These are phyloP conservation scores for Scenedesmus sp. DNA, from an alignment of 163 green algal genomes.

Conservation along the genomic window DNA sequence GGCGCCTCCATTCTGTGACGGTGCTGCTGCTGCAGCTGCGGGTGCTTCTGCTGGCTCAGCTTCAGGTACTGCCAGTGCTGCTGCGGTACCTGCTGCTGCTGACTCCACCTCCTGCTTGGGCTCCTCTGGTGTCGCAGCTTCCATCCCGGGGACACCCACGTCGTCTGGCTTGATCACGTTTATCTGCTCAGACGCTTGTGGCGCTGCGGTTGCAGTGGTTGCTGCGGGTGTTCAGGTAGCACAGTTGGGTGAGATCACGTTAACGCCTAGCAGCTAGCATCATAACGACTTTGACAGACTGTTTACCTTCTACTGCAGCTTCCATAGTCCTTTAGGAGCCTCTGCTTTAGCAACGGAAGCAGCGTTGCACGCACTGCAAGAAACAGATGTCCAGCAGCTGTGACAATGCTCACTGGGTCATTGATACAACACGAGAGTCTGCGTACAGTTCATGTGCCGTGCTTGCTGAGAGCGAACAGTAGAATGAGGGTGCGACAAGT, in stretches of 20 bases:
- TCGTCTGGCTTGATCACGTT: neutral
- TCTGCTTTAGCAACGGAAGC: neutral
- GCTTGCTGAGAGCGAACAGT: neutral
- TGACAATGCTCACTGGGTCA: neutral
- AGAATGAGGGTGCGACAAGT: neutral
- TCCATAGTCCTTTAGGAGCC: neutral
- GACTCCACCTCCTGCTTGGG: neutral
- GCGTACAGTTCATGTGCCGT: neutral
- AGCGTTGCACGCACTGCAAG: neutral
- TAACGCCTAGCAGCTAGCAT: neutral
- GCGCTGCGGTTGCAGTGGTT: conserved; percentile 5
- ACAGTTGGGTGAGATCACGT: neutral
- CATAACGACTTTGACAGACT: too few relatives aligned
- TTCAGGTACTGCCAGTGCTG: neutral
- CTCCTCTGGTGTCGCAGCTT: neutral
- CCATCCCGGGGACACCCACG: neutral
- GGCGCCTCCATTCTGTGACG: neutral
- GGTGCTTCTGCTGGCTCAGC: conserved; percentile 7
- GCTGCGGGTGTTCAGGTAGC: neutral
- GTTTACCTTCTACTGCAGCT: neutral
- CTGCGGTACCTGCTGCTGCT: neutral
- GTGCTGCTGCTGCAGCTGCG: neutral
- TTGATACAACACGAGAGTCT: neutral
- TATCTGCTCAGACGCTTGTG: neutral
- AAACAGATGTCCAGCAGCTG: neutral